Base-by-base conservation (phyloP, 768 basidiomycete species). In the Hydnum rufescens region DNA sequence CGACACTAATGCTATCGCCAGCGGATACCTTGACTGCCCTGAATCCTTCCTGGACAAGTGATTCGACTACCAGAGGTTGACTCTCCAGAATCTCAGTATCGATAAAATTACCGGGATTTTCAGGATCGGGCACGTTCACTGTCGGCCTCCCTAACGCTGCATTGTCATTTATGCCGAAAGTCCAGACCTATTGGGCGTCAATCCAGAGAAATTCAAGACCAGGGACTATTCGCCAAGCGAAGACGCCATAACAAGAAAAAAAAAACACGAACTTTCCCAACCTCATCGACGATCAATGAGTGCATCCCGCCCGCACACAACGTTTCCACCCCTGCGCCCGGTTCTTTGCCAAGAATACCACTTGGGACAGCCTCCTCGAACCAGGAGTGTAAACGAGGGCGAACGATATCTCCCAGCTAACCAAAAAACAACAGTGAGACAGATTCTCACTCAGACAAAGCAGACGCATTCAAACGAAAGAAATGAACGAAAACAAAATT, bases 1-100 rank as follows among this genome's bases (percentile, higher is more conserved):
- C 90, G 30, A 88, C 84, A 57, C 81, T 83, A 57, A 90, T 80
- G 56, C 78, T 86, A 60, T 93, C 92, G 4, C 92, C 89, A 22
- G 86, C 80, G 36, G 78, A 80, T 54, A 89, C 73, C 54, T 75
- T 73, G 2, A 89, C 84, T 0, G 88, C 82, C 53, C 83, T 78
- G 70, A 93, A 96, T 8, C 74, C 73, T 58, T 87, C 80, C 49
- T 83, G 78, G 31, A 78, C 68, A n/a, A 93, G 68, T 3, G 76
- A 57, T 51, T 64, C 60, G 19, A 67, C 56, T 28, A 64, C 59
- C 48, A 61, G 61, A 2, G 68, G 68, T n/a, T 60, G 59, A 4
- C 64, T 63, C 53, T 69, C 68, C 32, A 68, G 60, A 30, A 64
- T 63, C 44, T 67, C 66, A 32, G 62, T 58, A n/a, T 66, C 63